Evolutionary conservation across 1,284 basidiomycete species (phyloP), one percentile per base, ranked within the genome.

Genomic region (Marasmius tenuissimus): DNA sequence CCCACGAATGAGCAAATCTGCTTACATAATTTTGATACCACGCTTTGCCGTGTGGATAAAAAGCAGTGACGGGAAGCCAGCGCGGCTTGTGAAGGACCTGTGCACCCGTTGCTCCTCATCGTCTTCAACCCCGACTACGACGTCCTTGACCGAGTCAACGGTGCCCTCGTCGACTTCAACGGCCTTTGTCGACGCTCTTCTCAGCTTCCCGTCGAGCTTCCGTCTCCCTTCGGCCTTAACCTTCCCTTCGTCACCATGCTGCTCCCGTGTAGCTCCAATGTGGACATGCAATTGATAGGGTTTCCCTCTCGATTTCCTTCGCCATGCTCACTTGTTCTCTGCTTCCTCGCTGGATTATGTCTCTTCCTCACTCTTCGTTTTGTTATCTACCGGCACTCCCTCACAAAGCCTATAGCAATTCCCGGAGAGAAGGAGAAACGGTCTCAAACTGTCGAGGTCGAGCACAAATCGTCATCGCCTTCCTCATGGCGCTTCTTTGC

Each of bases 401-500:
- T 42, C n/a, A 10, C 39, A 18, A 48, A 51, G 20, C 22, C 38
- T 50, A n/a, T 8, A 20, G 50, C 56, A 42, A 61, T 53, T 27
- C 18, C 38, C n/a, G 56, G 60, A 54, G 54, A 52, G 47, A 34
- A 59, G 54, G 47, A 60, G 53, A 48, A 59, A 51, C 39, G 37
- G 37, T 3, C 62, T 55, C 20, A 40, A 42, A 47, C 57, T 54
- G 33, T 50, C 33, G 58, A 42, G 45, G 33, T 40, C 1, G 56
- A 63, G 52, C 33, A 56, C 20, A 49, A 58, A 34, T 71, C 71
- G 57, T 73, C 27, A 27, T 27, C 27, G 27, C 27, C 27, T 27
- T 27, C 72, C 68, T 64, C 71, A 34, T 75, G 72, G 74, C 73
- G 72, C 37, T 69, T 76, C 39, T 63, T 78, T 47, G 69, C 69